phyloP scores from a whole-genome alignment of 441 rosid species.

The Euphorbia celastroides region DNA sequence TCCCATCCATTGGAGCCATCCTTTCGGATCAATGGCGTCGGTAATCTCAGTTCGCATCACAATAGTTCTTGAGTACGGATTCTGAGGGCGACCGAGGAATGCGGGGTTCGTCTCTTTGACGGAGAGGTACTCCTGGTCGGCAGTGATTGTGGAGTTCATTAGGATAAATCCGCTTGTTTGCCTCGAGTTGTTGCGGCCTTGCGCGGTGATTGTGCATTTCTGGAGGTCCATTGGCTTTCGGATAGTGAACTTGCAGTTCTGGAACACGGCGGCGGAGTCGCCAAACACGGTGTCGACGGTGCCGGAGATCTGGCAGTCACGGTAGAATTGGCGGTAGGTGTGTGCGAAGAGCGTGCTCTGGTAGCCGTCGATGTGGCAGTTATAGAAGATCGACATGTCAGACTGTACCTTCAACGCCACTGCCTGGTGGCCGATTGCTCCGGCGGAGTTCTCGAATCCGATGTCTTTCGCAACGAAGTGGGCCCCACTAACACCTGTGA shows the following conservation, averaged over 20 bases:
- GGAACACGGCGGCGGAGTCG: conserved; percentile 44
- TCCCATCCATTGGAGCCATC: conserved; percentile 55
- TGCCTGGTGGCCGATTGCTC: conserved; percentile 62
- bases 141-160: conserved; percentile 55
- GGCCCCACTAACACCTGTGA: conserved; percentile 45
- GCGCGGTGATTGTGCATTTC: conserved; percentile 54
- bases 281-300: conserved; percentile 78
- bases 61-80: conserved; percentile 49
- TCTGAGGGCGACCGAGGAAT: conserved; percentile 78
- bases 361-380: conserved; percentile 54
- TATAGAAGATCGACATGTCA: conserved; percentile 51
- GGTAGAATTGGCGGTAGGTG: too few species aligned
- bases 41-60: conserved; percentile 53
- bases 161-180: conserved; percentile 48
- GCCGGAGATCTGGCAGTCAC: conserved; percentile 59
- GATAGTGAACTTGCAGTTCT: conserved; percentile 51
- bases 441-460: conserved; percentile 69
- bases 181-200: conserved; percentile 41
- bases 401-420: conserved; percentile 61
- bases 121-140: conserved; percentile 30
- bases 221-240: conserved; percentile 47
- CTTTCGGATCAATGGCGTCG: conserved; percentile 47
- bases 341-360: conserved; percentile 75
- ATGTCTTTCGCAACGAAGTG: conserved; percentile 69
- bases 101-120: conserved; percentile 35